Base-by-base conservation (phyloP, 768 basidiomycete species). In the Suillus luteus region DNA sequence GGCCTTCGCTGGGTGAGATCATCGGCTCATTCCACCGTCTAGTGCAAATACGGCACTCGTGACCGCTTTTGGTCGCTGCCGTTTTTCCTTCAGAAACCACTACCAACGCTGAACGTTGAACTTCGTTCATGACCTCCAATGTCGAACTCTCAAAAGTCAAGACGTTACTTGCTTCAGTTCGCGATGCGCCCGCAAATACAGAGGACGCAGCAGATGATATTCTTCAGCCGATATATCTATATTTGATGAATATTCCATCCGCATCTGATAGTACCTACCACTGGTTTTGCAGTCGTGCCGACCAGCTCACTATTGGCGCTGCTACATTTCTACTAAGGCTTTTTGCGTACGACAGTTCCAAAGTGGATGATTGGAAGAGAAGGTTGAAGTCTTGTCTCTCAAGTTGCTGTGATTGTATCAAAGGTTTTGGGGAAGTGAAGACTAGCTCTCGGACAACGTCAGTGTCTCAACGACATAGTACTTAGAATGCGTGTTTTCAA, bases 311-410 rank as follows among this genome's bases (percentile, higher is more conserved):
- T 0, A 74, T 82, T 10, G 88, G 86, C 63, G 85, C 89, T 2
- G 93, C 95, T 0, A 87, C 86, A 0, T 97, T 95, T 76, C 82
- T 93, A 57, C 79, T 96, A 43, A 85, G 94, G 59, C 75, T 97
- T 44, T 89, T 91, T 72, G 94, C 94, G 11, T 97, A 93, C 69
- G 77, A 83, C 60, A 83, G 85, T 58, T 74, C 78, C 0, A 78
- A 79, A 37, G 88, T 92, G 3, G 80, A 82, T 2, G 73, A 77
- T 44, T 96, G 93, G 92, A 86, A 86, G 73, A 73, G 72, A 19
- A 81, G 78, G 64, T 72, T 93, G 60, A 77, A 80, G 59, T 69
- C 70, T 1, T 88, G 91, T 64, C 71, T 96, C 41, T 70, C 77
- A 12, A 76, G 80, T 1, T 98, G 96, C 68, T 78, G 85, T 31